These are phyloP conservation scores for Aureobasidium sp. DNA, from an alignment of 2,329 filamentous ascomycete genomes.

Conservation along the genomic window DNA sequence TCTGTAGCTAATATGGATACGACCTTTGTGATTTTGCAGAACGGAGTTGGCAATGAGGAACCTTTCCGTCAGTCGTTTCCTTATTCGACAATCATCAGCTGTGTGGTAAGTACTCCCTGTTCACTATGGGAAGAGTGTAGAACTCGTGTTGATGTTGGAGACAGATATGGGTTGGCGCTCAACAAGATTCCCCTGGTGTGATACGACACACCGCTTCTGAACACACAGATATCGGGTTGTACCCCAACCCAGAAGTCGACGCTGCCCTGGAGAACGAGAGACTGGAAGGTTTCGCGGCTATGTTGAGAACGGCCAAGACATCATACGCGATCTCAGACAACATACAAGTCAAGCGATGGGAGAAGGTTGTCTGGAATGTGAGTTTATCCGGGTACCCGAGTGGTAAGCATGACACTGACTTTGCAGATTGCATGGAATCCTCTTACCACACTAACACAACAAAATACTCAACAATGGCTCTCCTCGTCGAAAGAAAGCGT, in stretches of 20 bases:
- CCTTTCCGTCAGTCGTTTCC: conserved; percentile 44
- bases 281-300: conserved; percentile 33
- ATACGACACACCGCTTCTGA: conserved; percentile 45
- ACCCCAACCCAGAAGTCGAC: conserved; percentile 30
- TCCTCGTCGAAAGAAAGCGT: conserved; percentile 31
- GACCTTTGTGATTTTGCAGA: conserved; percentile 53
- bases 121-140: neutral
- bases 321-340: conserved; percentile 43
- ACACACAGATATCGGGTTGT: conserved; percentile 48
- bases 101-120: conserved; percentile 27
- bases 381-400: neutral
- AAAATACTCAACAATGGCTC: conserved; percentile 36
- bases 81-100: conserved; percentile 45
- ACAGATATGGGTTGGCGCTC: conserved; percentile 43
- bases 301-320: conserved; percentile 37
- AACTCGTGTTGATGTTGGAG: neutral
- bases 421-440: conserved; percentile 48
- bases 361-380: conserved; percentile 51
- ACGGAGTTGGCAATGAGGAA: conserved; percentile 53
- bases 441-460: conserved; percentile 36
- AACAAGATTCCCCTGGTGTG: conserved; percentile 40
- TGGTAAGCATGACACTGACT: neutral
- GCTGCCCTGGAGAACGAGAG: conserved; percentile 23
- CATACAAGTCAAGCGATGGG: conserved; percentile 50
- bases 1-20: conserved; percentile 34